Evolutionary conservation across 208 protist species (phyloP).

Genomic region (Wallacemonas sp.): DNA sequence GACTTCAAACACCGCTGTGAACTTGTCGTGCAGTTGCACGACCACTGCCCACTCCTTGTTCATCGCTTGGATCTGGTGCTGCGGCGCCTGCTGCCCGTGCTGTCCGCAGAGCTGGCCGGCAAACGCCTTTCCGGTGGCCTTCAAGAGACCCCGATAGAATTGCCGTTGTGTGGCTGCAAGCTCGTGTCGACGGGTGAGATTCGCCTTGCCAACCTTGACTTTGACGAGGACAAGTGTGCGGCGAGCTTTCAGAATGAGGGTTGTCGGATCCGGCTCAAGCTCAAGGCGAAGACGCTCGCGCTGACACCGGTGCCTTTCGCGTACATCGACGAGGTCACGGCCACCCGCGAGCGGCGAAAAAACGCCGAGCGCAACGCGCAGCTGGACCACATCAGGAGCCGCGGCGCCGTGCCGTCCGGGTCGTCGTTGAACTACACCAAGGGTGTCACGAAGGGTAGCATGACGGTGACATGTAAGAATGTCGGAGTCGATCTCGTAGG

Average conservation of each 20-base stretch:
- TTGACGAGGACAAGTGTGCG: conserved; percentile 38
- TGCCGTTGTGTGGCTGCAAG: conserved; percentile 46
- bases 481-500: conserved; percentile 16
- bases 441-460: conserved; percentile 22
- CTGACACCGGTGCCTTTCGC: conserved; percentile 51
- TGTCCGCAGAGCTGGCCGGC: conserved; percentile 25
- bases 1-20: conserved; percentile 30
- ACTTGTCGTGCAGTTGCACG: conserved; percentile 39
- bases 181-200: conserved; percentile 46
- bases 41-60: conserved; percentile 32
- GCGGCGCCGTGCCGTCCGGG: not conserved
- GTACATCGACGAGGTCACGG: conserved; percentile 48
- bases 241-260: conserved; percentile 35
- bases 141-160: conserved; percentile 25
- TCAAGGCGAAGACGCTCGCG: conserved; percentile 30
- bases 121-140: conserved; percentile 24
- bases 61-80: conserved; percentile 21
- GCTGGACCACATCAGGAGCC: not conserved
- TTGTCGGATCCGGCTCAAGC: conserved; percentile 25
- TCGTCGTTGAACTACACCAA: conserved; percentile 13
- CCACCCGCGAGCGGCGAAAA: conserved; percentile 17
- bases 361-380: not conserved
- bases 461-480: conserved; percentile 19
- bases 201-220: conserved; percentile 23
- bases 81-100: conserved; percentile 30